Percentiles rank a stretch among this genome's conserved stretches.
These are phyloP conservation scores for Ceratocystis harringtonii DNA, from an alignment of 2,329 filamentous ascomycete species.

Conservation along the genomic window DNA sequence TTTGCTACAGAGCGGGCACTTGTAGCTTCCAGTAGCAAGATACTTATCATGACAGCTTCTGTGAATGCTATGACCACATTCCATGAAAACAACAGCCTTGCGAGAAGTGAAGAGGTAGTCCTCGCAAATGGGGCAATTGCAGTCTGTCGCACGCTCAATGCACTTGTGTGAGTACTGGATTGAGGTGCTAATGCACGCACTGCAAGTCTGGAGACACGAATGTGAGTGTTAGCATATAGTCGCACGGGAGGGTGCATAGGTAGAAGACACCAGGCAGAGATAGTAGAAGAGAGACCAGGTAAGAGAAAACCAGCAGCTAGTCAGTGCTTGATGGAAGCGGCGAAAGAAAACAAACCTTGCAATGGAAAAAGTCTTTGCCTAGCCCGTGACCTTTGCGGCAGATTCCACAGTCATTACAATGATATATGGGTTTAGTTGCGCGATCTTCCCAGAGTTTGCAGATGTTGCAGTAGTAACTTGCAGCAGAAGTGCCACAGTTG, in stretches of 20 bases:
- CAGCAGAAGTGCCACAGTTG: constrained; percentile 60
- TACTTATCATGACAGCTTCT: constrained; percentile 76
- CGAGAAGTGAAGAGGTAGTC: constrained; percentile 94
- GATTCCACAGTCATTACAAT: constrained; percentile 91
- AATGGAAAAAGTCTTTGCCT: constrained; percentile 95
- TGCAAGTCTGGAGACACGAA: constrained; percentile 50
- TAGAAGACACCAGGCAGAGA: not conserved
- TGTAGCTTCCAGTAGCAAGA: constrained; percentile 70
- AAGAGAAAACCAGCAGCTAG: not conserved
- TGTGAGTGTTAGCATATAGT: constrained; percentile 16
- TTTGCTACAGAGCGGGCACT: constrained; percentile 91
- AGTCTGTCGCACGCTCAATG: constrained; percentile 86
- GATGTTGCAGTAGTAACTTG: constrained; percentile 82
- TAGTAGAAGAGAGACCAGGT: not conserved
- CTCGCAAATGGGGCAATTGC: constrained; percentile 90
- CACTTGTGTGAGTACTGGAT: constrained; percentile 78
- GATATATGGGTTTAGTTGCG: constrained; percentile 79
- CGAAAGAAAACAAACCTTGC: constrained; percentile 51
- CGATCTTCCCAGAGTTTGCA: constrained; percentile 98
- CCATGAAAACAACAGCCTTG: constrained; percentile 80
- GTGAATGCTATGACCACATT: constrained; percentile 92
- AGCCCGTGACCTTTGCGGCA: constrained; percentile 81
- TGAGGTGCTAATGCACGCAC: constrained; percentile 83
- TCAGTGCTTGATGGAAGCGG: not conserved
- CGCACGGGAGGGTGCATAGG: not conserved